These are phyloP conservation scores for Calonectria pauciramosa DNA, from an alignment of 2,329 filamentous ascomycete species.

Conservation along the genomic window DNA sequence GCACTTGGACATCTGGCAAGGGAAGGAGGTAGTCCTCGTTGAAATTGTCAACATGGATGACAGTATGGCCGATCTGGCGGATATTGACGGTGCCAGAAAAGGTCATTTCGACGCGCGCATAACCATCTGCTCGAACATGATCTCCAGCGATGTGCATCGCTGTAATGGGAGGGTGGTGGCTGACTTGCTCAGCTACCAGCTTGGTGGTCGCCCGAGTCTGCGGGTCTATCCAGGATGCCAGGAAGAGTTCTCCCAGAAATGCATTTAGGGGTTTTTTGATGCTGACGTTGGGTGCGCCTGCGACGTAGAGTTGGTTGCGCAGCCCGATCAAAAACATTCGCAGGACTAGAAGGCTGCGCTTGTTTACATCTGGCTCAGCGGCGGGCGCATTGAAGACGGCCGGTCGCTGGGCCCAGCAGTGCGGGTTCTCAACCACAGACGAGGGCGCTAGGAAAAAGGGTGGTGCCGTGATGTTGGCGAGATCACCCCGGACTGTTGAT, in stretches of 20 bases:
- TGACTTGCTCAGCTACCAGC: constrained; percentile 62
- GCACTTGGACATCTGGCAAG: constrained; percentile 62
- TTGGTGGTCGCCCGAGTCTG: constrained; percentile 41
- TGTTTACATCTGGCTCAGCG: constrained; percentile 57
- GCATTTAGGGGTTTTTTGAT: constrained; percentile 69
- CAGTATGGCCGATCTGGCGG: constrained; percentile 63
- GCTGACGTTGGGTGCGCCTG: constrained; percentile 59
- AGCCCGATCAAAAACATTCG: constrained; percentile 63
- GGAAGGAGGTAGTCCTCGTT: constrained; percentile 65
- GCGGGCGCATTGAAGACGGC: constrained; percentile 62
- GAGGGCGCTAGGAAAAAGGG: constrained; percentile 63
- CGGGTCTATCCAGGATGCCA: constrained; percentile 55
- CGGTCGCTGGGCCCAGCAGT: constrained; percentile 65
- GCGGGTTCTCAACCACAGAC: constrained; percentile 65
- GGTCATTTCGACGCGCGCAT: constrained; percentile 66
- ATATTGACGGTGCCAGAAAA: constrained; percentile 65
- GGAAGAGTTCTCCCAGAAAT: constrained; percentile 65
- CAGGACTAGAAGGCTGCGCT: constrained; percentile 61
- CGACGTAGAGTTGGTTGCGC: constrained; percentile 62
- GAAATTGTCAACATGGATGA: constrained; percentile 63
- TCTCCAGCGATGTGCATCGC: constrained; percentile 63
- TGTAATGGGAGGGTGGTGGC: constrained; percentile 67
- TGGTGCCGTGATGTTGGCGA: constrained; percentile 66
- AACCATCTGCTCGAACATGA: constrained; percentile 63
- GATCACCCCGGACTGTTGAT: constrained; percentile 59